These are phyloP conservation scores for Pyricularia grisea DNA, from an alignment of 2,329 filamentous ascomycete genomes.

Conservation along the genomic window DNA sequence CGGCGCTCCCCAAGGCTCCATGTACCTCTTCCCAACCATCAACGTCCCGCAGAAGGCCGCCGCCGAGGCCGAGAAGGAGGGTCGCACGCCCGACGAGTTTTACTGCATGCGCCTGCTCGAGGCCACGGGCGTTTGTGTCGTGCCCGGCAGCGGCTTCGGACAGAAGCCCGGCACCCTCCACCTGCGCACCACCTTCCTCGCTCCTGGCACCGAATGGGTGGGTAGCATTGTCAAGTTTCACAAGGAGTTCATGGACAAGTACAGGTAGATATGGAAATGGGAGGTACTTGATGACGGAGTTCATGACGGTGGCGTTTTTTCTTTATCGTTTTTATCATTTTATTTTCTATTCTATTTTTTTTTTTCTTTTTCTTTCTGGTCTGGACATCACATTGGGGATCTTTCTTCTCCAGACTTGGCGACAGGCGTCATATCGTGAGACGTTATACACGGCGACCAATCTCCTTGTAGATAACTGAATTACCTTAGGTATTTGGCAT, in stretches of 20 bases:
- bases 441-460: background rate
- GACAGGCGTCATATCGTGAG: background rate
- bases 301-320: background rate
- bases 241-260: constrained; percentile 82
- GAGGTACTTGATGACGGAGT: background rate
- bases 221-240: constrained; percentile 84
- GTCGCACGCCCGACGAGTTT: constrained; percentile 77
- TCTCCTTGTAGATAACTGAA: background rate
- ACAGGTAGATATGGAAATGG: constrained; percentile 27
- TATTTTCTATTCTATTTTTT: background rate
- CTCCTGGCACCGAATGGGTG: constrained; percentile 93
- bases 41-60: constrained; percentile 65
- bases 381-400: background rate
- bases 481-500: background rate
- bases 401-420: background rate
- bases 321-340: background rate
- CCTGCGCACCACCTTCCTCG: constrained; percentile 94
- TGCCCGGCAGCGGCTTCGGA: constrained; percentile 87
- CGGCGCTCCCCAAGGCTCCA: constrained; percentile 81
- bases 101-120: constrained; percentile 89
- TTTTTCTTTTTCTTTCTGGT: background rate
- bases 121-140: constrained; percentile 88
- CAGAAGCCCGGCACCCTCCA: constrained; percentile 87
- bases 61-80: constrained; percentile 65
- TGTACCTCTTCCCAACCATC: constrained; percentile 99